Conservation (phyloP, 78 protist species). For the Dictyostelium intermedium region DNA sequence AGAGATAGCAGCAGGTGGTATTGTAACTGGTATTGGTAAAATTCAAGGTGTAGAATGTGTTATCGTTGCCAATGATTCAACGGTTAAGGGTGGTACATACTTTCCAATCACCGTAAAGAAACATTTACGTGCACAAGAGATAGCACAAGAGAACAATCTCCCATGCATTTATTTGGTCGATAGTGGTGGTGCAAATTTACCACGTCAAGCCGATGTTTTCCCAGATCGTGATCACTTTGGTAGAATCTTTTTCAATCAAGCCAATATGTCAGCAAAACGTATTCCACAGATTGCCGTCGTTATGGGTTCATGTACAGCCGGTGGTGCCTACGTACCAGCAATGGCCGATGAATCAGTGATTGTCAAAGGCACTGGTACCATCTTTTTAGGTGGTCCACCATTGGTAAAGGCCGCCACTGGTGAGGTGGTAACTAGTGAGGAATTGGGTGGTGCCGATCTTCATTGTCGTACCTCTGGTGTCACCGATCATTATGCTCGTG, state of each 20-base stretch:
- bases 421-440: slow-evolving; percentile 93
- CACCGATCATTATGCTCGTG: slow-evolving; percentile 95
- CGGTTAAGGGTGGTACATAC: slow-evolving; percentile 99
- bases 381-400: slow-evolving; percentile 98
- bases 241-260: slow-evolving; percentile 97
- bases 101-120: slow-evolving; percentile 97
- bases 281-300: slow-evolving; percentile 97
- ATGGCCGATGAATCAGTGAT: slow-evolving; percentile 97
- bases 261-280: slow-evolving; percentile 90
- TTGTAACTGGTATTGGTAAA: slow-evolving; percentile 96
- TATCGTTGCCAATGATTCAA: slow-evolving; percentile 98
- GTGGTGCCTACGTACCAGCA: slow-evolving; percentile 99
- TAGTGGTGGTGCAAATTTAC: slow-evolving; percentile 96
- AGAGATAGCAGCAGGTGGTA: slow-evolving; percentile 92
- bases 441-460: slow-evolving; percentile 97
- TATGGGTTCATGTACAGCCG: slow-evolving; percentile 99
- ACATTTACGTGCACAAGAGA: slow-evolving; percentile 93
- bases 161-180: slow-evolving; percentile 98
- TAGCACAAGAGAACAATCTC: slow-evolving; percentile 93
- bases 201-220: slow-evolving; percentile 95
- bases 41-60: slow-evolving; percentile 90
- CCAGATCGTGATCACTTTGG: slow-evolving; percentile 98
- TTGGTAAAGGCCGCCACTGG: slow-evolving; percentile 97
- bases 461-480: slow-evolving; percentile 96
- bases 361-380: slow-evolving; percentile 94